Conservation (phyloP, 805 yeast genomes). For the Candida awuae region DNA sequence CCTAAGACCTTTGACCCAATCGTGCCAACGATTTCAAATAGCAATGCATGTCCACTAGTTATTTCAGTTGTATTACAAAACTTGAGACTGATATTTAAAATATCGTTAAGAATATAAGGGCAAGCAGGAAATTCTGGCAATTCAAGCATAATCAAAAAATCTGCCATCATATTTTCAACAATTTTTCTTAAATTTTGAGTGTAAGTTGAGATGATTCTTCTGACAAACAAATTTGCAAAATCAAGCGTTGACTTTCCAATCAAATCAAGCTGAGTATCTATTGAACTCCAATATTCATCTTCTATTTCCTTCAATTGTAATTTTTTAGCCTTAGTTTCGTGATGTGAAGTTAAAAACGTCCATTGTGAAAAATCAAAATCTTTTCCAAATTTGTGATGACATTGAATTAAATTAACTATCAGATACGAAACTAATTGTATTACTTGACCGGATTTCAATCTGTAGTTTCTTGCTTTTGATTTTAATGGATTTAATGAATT, state of each 20-base stretch:
- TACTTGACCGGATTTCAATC: constrained; percentile 35
- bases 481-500: constrained; percentile 43
- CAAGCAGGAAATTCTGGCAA: constrained; percentile 59
- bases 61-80: constrained; percentile 32
- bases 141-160: constrained; percentile 41
- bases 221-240: constrained; percentile 26
- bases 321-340: constrained; percentile 9
- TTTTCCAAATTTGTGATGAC: constrained; percentile 13
- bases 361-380: constrained; percentile 21
- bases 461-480: constrained; percentile 34
- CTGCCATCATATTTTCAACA: constrained; percentile 50
- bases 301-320: constrained; percentile 8
- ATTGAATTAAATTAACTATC: constrained; percentile 35
- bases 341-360: constrained; percentile 10
- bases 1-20: constrained; percentile 46
- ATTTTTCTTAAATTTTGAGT: constrained; percentile 28
- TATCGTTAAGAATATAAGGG: constrained; percentile 36
- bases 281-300: constrained; percentile 7
- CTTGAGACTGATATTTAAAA: constrained; percentile 3
- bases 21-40: constrained; percentile 53
- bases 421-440: constrained; percentile 44
- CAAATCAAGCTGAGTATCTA: constrained; percentile 10
- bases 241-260: constrained; percentile 18
- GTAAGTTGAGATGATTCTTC: constrained; percentile 27
- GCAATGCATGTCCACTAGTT: constrained; percentile 39